phyloP scores from a whole-genome alignment of 805 yeast species.

The Komagataella ulmi region DNA sequence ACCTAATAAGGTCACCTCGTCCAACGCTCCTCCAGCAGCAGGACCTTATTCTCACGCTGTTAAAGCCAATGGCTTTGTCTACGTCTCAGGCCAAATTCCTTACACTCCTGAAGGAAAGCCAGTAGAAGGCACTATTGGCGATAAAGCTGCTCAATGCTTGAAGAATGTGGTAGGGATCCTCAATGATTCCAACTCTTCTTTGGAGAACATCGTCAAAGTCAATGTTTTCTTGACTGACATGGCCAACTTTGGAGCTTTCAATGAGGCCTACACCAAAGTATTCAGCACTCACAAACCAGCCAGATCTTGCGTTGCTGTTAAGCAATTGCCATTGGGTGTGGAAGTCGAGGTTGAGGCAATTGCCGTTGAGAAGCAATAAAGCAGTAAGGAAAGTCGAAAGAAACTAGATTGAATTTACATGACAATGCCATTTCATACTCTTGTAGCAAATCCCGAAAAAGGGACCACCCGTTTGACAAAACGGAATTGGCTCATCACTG shows the following conservation, averaged over 20 bases:
- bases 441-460: background rate
- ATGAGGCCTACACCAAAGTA: slow-evolving; percentile 70
- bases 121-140: slow-evolving; percentile 64
- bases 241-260: slow-evolving; percentile 73
- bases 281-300: slow-evolving; percentile 81
- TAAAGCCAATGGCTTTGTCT: slow-evolving; percentile 80
- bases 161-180: slow-evolving; percentile 59
- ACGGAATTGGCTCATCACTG: too few species aligned
- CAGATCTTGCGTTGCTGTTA: slow-evolving; percentile 95
- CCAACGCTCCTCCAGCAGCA: slow-evolving; percentile 89
- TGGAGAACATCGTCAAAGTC: slow-evolving; percentile 77
- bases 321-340: slow-evolving; percentile 77
- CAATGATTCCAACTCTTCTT: slow-evolving; percentile 73
- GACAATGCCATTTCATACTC: background rate
- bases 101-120: slow-evolving; percentile 72
- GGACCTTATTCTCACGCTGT: slow-evolving; percentile 95
- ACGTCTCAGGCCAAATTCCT: slow-evolving; percentile 93
- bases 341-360: slow-evolving; percentile 85
- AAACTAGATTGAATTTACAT: background rate
- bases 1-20: slow-evolving; percentile 36
- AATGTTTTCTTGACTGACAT: slow-evolving; percentile 88
- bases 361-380: slow-evolving; percentile 49
- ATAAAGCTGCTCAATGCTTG: slow-evolving; percentile 64
- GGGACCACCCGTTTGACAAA: background rate
- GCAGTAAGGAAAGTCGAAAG: background rate